Percentiles rank a stretch among this genome's conserved stretches.
Evolutionary conservation across 352 stramenopile species (phyloP).

Genomic region (Phytophthora capsici): DNA sequence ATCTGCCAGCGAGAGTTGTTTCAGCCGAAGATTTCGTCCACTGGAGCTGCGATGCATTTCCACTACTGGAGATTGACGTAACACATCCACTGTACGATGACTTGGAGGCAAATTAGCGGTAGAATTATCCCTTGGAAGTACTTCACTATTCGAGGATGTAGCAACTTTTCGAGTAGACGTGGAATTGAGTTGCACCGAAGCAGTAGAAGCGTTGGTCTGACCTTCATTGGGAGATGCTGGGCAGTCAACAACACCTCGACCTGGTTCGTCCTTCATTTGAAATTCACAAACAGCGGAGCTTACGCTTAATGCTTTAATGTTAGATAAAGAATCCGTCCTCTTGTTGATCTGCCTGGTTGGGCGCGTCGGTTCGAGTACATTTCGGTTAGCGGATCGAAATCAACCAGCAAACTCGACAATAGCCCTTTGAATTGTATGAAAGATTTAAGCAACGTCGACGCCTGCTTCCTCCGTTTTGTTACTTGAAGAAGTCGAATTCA

Average conservation of each 20-base stretch:
- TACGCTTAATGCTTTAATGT: not conserved
- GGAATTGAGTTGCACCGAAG: slow-evolving; percentile 18
- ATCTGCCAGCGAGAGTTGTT: slow-evolving; percentile 42
- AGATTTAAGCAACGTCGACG: too few species aligned
- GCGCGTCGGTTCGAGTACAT: slow-evolving; percentile 26
- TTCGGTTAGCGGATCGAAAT: slow-evolving; percentile 8
- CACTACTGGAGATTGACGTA: slow-evolving; percentile 36
- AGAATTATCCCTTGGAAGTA: slow-evolving; percentile 4
- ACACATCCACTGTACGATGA: slow-evolving; percentile 31
- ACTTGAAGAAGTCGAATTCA: not conserved
- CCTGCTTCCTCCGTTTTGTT: too few species aligned
- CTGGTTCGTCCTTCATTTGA: slow-evolving; percentile 14
- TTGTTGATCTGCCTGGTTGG: slow-evolving; percentile 11
- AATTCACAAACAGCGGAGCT: not conserved
- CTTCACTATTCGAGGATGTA: too few species aligned
- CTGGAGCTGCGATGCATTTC: slow-evolving; percentile 62
- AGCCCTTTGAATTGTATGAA: too few species aligned
- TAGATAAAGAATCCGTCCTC: too few species aligned
- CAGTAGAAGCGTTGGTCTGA: slow-evolving; percentile 6
- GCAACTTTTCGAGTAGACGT: not conserved
- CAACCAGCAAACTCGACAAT: not conserved
- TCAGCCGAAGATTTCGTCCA: slow-evolving; percentile 56
- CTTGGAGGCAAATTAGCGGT: slow-evolving; percentile 5
- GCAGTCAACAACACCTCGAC: not conserved
- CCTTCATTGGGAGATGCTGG: not conserved